phyloP scores from a whole-genome alignment of 176 grass and related monocot species.

The Cenchrus americanus region DNA sequence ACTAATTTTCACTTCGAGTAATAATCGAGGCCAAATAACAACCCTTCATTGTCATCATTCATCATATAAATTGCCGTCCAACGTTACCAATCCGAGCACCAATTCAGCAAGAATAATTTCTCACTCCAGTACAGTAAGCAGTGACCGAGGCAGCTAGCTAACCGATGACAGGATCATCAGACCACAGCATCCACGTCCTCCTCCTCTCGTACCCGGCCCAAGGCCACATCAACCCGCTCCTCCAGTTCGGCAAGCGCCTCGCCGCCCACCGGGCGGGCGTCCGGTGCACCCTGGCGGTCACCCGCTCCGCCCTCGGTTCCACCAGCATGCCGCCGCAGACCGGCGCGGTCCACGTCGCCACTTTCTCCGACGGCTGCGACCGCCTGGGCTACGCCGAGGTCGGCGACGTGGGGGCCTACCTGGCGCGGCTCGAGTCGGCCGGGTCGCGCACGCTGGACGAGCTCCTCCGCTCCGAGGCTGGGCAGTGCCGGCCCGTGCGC shows the following conservation, averaged over 20 bases:
- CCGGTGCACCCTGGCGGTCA: neutral
- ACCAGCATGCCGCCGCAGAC: neutral
- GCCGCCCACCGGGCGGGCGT: neutral
- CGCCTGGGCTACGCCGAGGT: neutral
- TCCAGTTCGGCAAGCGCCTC: neutral
- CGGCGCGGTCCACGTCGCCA: neutral
- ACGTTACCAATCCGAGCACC: too few species aligned
- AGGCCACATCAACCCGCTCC: neutral
- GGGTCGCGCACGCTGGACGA: neutral
- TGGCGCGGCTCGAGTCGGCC: neutral
- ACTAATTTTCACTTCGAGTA: too few species aligned
- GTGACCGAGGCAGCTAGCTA: too few species aligned
- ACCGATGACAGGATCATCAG: neutral
- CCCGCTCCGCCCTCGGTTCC: neutral
- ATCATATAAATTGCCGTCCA: too few species aligned
- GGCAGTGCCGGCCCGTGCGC: neutral
- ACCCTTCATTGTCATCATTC: too few species aligned
- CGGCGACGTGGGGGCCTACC: neutral
- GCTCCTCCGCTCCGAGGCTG: neutral
- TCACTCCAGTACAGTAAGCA: too few species aligned
- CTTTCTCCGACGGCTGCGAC: slow-evolving; percentile 5
- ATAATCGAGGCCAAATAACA: too few species aligned
- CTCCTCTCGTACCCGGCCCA: neutral
- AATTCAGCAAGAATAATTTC: too few species aligned
- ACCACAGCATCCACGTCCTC: neutral